phyloP scores from a whole-genome alignment of 805 yeast genomes.

The Saturnispora bothae region DNA sequence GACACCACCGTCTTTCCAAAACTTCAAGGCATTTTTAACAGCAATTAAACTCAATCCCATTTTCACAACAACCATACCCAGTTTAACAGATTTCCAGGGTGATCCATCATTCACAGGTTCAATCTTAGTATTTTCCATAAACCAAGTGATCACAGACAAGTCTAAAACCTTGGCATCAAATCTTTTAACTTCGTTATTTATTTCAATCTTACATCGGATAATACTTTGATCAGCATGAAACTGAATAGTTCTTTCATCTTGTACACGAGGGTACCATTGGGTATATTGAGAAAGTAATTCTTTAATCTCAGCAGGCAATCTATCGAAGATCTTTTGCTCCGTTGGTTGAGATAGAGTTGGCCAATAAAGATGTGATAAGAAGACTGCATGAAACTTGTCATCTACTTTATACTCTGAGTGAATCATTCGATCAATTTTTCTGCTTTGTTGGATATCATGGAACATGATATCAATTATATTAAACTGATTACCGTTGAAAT shows the following conservation, averaged over 20 bases:
- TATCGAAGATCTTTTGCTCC: conserved; percentile 2
- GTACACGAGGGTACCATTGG: conserved; percentile 30
- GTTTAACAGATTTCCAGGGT: conserved; percentile 12
- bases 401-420: conserved; percentile 20
- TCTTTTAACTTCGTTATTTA: conserved; percentile 30
- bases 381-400: conserved; percentile 32
- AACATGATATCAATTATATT: conserved; percentile 77
- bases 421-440: conserved; percentile 28
- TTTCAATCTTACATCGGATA: conserved; percentile 48
- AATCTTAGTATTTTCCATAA: conserved; percentile 13
- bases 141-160: conserved; percentile 37
- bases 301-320: conserved; percentile 39
- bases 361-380: conserved; percentile 80
- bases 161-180: conserved; percentile 51
- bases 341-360: conserved; percentile 37
- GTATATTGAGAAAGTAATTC: conserved; percentile 33
- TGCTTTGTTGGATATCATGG: conserved; percentile 53
- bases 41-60: conserved; percentile 34
- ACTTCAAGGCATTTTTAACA: conserved; percentile 33
- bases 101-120: neutral
- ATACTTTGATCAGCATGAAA: conserved; percentile 51
- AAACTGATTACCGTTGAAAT: conserved; percentile 49
- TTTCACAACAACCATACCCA: conserved; percentile 26
- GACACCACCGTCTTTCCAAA: conserved; percentile 58
- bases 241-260: conserved; percentile 49